Evolutionary conservation across 2,329 filamentous ascomycete genomes (phyloP), one percentile per base, ranked within the genome.

Genomic region (Claviceps pazoutovae): DNA sequence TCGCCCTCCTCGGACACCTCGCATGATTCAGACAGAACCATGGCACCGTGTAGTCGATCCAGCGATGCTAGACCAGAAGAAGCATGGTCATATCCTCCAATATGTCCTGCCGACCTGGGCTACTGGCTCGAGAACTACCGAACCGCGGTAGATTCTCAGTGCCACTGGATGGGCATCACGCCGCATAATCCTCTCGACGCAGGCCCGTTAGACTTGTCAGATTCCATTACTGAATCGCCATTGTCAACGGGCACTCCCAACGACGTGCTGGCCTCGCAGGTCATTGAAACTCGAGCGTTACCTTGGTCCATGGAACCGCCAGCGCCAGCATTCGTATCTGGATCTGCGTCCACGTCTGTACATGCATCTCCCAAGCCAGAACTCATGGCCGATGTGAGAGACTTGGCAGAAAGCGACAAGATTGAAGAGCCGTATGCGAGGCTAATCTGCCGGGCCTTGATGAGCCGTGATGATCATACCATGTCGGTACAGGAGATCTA

Each of bases 401-500:
- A 19, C 56, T 34, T 48, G n/a, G 23, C 34, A 4, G 48, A 43
- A 6, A 6, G 44, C 26, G 57, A 54, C 8, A 67, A 67, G 48
- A 59, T 61, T 5, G 77, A 80, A 21, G 77, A 79, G 54, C 85
- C 88, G 1, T 97, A 97, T 62, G 89, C 91, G 0, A 76, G 85
- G 60, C 76, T 95, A 16, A 88, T 97, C 55, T 86, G 83, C 62
- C 73, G 75, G 49, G 88, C 88, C 1, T 77, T 97, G 19, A 78
- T 83, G 70, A 80, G 80, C 57, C 77, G 76, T 0, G 78, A 81
- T 0, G 71, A 74, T 5, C 76, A 84, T 55, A 81, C 79, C 21
- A 85, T 96, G 80, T 80, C 84, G 2, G 74, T 97, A 13, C 83
- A 89, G 58, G 84, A 94, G 51, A 86, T 97, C 53, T 97, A 97